A percentile compares a stretch with the other conserved stretches of the same genome.
phyloP scores from a whole-genome alignment of 768 basidiomycete species.

The Tephrocybe rancida region DNA sequence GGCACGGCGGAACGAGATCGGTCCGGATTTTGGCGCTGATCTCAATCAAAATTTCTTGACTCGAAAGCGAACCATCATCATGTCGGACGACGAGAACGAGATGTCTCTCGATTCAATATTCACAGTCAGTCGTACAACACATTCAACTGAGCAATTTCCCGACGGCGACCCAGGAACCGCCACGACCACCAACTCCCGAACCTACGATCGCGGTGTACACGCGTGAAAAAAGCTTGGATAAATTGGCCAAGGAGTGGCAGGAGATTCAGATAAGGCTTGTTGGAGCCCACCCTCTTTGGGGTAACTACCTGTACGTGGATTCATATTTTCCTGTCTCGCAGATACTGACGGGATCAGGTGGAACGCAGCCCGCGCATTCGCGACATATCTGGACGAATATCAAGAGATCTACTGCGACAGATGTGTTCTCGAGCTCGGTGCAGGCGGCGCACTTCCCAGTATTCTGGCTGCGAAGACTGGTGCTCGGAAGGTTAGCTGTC shows the following conservation, averaged over 20 bases:
- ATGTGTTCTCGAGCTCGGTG: slow-evolving; percentile 85
- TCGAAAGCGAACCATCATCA: slow-evolving; percentile 10
- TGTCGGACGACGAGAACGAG: slow-evolving; percentile 17
- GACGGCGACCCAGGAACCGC: slow-evolving; percentile 50
- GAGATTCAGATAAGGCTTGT: slow-evolving; percentile 68
- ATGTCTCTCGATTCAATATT: slow-evolving; percentile 38
- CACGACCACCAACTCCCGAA: slow-evolving; percentile 68
- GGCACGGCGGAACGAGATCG: no score
- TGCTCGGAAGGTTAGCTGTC: slow-evolving; percentile 58
- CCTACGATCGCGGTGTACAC: slow-evolving; percentile 55
- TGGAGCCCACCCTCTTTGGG: slow-evolving; percentile 83
- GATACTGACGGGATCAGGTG: slow-evolving; percentile 22
- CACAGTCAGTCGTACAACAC: slow-evolving; percentile 38
- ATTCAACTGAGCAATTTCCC: slow-evolving; percentile 7
- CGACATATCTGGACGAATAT: slow-evolving; percentile 66
- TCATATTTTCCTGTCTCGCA: not conserved
- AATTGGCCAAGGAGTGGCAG: slow-evolving; percentile 30
- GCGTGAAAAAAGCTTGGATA: slow-evolving; percentile 32
- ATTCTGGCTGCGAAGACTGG: slow-evolving; percentile 74
- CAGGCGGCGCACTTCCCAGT: slow-evolving; percentile 89
- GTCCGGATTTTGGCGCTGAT: not conserved
- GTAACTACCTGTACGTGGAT: slow-evolving; percentile 65
- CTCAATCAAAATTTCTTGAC: not conserved
- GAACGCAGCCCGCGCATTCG: slow-evolving; percentile 79
- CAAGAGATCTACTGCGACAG: slow-evolving; percentile 43